phyloP scores from a whole-genome alignment of 805 yeast species.

The Yarrowia osloensis region DNA sequence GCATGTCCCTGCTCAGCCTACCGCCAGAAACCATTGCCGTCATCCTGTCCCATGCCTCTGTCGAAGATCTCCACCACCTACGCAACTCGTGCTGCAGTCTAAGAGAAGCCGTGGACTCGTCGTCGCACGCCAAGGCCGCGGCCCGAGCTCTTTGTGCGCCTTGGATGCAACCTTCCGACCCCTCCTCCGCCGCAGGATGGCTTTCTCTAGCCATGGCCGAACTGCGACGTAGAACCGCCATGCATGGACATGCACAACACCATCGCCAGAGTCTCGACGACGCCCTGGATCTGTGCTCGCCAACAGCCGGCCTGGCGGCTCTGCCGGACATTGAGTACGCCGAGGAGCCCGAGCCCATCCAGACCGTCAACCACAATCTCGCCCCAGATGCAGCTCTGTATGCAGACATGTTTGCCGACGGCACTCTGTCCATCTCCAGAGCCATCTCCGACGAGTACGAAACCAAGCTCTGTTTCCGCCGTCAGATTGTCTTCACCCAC shows the following conservation, averaged over 20 bases:
- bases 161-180: slow-evolving; percentile 1
- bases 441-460: slow-evolving; percentile 24
- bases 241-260: slow-evolving; percentile 21
- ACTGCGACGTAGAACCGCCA: slow-evolving; percentile 8
- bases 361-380: neutral
- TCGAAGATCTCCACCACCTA: neutral
- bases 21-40: slow-evolving; percentile 22
- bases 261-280: slow-evolving; percentile 1
- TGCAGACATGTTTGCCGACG: slow-evolving; percentile 10
- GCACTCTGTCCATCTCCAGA: neutral
- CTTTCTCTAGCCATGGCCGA: slow-evolving; percentile 1
- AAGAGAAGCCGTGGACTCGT: slow-evolving; percentile 7
- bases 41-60: slow-evolving; percentile 4
- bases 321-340: neutral
- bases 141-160: slow-evolving; percentile 17
- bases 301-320: neutral
- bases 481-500: slow-evolving; percentile 19
- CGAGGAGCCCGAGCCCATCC: slow-evolving; percentile 12
- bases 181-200: neutral
- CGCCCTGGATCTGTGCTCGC: neutral
- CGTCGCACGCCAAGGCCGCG: neutral
- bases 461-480: slow-evolving; percentile 1
- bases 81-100: slow-evolving; percentile 6
- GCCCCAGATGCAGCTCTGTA: neutral
- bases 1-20: slow-evolving; percentile 29